These are phyloP conservation scores for Stenogyne calaminthoides DNA, from an alignment of 305 asterid genomes.

Conservation along the genomic window DNA sequence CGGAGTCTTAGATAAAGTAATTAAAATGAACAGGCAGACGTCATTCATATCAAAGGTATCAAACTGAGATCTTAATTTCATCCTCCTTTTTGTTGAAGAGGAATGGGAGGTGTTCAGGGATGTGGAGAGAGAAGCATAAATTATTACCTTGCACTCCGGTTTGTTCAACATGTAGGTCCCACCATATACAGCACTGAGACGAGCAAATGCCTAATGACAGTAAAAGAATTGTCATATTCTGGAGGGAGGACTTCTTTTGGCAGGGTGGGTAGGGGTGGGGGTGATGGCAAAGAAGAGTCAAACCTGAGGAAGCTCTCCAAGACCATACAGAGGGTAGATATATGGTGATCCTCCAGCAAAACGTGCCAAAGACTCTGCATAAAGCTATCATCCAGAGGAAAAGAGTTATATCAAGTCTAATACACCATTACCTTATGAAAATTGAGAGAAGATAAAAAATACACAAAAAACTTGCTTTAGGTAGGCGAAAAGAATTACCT, in stretches of 20 bases:
- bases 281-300: slow-evolving; percentile 9
- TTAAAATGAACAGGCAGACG: not conserved
- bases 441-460: slow-evolving; percentile 2
- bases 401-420: slow-evolving; percentile 22
- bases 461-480: slow-evolving; percentile 11
- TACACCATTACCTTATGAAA: not conserved
- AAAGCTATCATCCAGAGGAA: slow-evolving; percentile 60
- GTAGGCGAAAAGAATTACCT: slow-evolving; percentile 49
- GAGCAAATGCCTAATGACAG: slow-evolving; percentile 84
- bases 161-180: slow-evolving; percentile 98
- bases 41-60: not conserved
- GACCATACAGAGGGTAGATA: slow-evolving; percentile 92
- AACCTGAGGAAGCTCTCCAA: slow-evolving; percentile 99
- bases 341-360: slow-evolving; percentile 99
- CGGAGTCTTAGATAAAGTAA: not conserved
- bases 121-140: not conserved
- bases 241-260: not conserved
- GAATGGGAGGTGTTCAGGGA: not conserved
- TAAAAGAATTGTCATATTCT: slow-evolving; percentile 7
- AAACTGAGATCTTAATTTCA: not conserved
- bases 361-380: slow-evolving; percentile 88
- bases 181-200: slow-evolving; percentile 97
- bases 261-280: not conserved
- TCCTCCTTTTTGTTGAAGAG: not conserved
- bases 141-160: slow-evolving; percentile 91